These are phyloP conservation scores for Myriangium duriaei DNA, from an alignment of 2,329 filamentous ascomycete genomes.

Conservation along the genomic window DNA sequence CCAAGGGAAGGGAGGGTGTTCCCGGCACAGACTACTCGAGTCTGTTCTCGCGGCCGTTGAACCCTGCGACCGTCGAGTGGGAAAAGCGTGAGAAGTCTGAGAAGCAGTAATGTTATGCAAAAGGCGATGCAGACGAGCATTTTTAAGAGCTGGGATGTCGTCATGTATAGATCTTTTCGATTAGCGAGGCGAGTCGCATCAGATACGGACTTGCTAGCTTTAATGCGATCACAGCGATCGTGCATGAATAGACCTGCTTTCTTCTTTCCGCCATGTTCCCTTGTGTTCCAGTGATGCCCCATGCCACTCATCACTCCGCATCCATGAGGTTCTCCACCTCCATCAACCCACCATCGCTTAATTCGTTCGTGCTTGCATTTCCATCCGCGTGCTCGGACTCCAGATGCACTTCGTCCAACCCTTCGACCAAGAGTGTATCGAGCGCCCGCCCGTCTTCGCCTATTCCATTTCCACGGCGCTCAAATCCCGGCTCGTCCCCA, in stretches of 20 bases:
- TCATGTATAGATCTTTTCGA: not conserved
- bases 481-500: not conserved
- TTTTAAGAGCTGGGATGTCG: too few species aligned
- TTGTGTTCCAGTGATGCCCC: too few species aligned
- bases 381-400: not conserved
- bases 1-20: conserved; percentile 56
- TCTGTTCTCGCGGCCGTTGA: conserved; percentile 34
- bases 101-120: conserved; percentile 10
- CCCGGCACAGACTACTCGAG: conserved; percentile 56
- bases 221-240: too few species aligned
- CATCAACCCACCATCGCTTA: too few species aligned
- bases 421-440: conserved; percentile 1
- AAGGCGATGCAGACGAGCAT: not conserved
- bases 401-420: not conserved
- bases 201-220: not conserved
- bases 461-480: not conserved
- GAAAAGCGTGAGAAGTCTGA: conserved; percentile 42
- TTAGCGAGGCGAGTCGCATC: not conserved
- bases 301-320: too few species aligned
- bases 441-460: not conserved
- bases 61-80: conserved; percentile 52
- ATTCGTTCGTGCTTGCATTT: not conserved
- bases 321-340: not conserved
- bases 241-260: too few species aligned
- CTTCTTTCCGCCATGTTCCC: too few species aligned